phyloP scores from a whole-genome alignment of 2,329 filamentous ascomycete species.

The Lecanosticta acicola region DNA sequence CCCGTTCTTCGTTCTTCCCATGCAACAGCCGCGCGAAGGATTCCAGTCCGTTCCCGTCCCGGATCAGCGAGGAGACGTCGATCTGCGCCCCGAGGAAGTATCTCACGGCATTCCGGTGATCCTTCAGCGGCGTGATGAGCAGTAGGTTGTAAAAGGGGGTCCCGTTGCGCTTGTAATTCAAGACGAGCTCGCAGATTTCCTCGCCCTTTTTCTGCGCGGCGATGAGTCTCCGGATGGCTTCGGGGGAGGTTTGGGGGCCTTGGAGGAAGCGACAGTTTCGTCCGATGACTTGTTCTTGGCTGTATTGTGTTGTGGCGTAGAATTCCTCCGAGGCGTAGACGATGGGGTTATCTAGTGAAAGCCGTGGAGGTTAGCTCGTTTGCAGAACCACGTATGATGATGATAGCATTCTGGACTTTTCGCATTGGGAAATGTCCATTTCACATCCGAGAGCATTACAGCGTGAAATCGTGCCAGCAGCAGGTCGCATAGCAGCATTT shows the following conservation, averaged over 20 bases:
- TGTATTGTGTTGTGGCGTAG: conserved; percentile 41
- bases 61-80: conserved; percentile 35
- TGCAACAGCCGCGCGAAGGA: conserved; percentile 33
- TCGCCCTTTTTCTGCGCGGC: conserved; percentile 35
- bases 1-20: conserved; percentile 26
- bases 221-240: conserved; percentile 33
- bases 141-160: conserved; percentile 40
- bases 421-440: no score
- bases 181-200: conserved; percentile 40
- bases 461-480: no score
- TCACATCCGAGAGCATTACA: no score
- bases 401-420: no score
- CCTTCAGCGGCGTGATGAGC: conserved; percentile 38
- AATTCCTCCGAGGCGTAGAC: conserved; percentile 44
- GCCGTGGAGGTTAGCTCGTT: no score
- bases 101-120: conserved; percentile 37
- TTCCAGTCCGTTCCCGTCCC: conserved; percentile 34
- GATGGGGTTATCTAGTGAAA: conserved; percentile 41
- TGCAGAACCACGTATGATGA: not conserved
- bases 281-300: conserved; percentile 39
- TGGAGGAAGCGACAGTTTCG: conserved; percentile 44
- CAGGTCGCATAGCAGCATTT: no score
- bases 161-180: conserved; percentile 41
- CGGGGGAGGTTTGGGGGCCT: conserved; percentile 23
- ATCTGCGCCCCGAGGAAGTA: conserved; percentile 40